These are phyloP conservation scores for Glycine latifolia DNA, from an alignment of 306 rosid species.

Conservation along the genomic window DNA sequence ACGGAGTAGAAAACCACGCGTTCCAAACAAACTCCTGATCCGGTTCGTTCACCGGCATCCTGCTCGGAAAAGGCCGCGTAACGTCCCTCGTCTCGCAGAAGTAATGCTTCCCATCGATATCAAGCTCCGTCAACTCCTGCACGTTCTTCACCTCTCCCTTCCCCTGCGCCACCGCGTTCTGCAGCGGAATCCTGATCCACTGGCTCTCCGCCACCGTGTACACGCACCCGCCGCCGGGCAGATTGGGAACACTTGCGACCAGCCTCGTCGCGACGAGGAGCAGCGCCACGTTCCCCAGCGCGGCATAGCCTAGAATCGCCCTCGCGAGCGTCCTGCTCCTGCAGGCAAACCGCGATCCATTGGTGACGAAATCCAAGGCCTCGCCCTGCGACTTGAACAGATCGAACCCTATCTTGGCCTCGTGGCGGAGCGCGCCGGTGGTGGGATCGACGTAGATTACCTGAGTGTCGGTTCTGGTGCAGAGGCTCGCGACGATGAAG, in stretches of 20 bases:
- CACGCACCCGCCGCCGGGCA: constrained; percentile 92
- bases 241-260: constrained; percentile 62
- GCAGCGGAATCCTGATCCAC: constrained; percentile 85
- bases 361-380: constrained; percentile 70
- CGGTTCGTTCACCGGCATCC: constrained; percentile 61
- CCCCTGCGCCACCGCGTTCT: constrained; percentile 74
- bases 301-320: constrained; percentile 89
- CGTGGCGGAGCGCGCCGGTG: constrained; percentile 78
- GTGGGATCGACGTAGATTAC: constrained; percentile 90
- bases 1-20: constrained; percentile 79
- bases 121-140: constrained; percentile 81
- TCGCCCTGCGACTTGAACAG: constrained; percentile 75
- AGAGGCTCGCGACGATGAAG: constrained; percentile 67
- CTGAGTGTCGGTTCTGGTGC: constrained; percentile 73
- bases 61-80: constrained; percentile 88
- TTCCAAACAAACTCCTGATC: constrained; percentile 98
- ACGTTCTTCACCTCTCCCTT: constrained; percentile 88
- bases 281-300: constrained; percentile 76
- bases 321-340: constrained; percentile 61
- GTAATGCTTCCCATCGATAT: constrained; percentile 90
- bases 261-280: constrained; percentile 87
- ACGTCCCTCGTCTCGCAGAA: constrained; percentile 90
- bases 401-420: constrained; percentile 65
- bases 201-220: constrained; percentile 84
- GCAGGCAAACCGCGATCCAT: constrained; percentile 67